phyloP scores from a whole-genome alignment of 257 asterid genomes.

The Coffea eugenioides region DNA sequence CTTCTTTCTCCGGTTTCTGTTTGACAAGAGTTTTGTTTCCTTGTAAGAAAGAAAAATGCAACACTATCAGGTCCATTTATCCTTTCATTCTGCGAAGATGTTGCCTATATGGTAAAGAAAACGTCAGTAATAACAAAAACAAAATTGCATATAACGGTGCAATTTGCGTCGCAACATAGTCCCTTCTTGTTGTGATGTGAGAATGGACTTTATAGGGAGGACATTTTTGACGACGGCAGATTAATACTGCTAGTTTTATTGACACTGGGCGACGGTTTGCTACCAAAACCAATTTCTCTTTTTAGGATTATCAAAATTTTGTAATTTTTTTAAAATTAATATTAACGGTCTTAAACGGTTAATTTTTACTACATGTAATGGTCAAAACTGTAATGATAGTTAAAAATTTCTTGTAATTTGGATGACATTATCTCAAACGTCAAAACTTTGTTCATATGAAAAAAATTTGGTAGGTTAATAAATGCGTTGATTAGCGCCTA shows the following conservation, averaged over 20 bases:
- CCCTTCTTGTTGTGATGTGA: background rate
- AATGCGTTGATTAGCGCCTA: too few species aligned
- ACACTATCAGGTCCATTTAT: background rate
- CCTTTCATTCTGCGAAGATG: constrained; percentile 7
- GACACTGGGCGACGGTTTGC: background rate
- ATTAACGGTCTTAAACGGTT: background rate
- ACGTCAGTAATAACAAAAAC: background rate
- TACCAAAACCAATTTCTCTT: background rate
- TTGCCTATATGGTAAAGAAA: background rate
- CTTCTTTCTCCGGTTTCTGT: background rate
- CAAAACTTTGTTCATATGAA: too few species aligned
- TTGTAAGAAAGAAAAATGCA: constrained; percentile 11
- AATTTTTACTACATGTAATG: background rate
- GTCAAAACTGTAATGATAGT: too few species aligned
- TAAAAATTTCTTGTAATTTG: too few species aligned
- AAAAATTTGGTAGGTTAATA: too few species aligned
- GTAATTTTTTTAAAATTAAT: background rate
- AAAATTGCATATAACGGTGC: background rate
- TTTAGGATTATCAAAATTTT: background rate
- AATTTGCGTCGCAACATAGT: background rate
- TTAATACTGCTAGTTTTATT: background rate
- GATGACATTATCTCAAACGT: too few species aligned
- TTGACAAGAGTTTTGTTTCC: constrained; percentile 8
- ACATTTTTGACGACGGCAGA: background rate
- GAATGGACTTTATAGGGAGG: background rate